Base-by-base conservation (phyloP, 306 rosid genomes). In the Corylus avellana region DNA sequence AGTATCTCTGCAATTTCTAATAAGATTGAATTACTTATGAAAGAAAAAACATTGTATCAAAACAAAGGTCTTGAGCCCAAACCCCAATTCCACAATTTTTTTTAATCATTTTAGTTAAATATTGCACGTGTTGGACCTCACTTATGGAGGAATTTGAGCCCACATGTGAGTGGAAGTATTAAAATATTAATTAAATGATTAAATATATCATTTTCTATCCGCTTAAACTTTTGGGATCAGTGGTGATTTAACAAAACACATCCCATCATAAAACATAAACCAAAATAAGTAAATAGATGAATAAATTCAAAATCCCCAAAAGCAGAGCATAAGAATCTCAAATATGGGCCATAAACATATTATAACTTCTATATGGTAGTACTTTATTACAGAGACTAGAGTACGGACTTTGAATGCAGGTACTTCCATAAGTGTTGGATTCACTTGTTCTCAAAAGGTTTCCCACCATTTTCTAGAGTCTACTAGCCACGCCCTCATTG, bases 211-310 rank as follows among this genome's bases (percentile, higher is more conserved):
- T 42, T 42, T 42, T 42, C 8, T 6, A 42, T 42, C 46, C 1
- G 7, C 8, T 42, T 5, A 42, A 42, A 42, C 46, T 42, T 42
- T 5, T 42, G 46, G 46, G 0, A 42, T 42, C 1, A 42, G 46
- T 6, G 46, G 7, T 42, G 46, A 6, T 42, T 42, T 6, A 42
- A 42, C 46, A 6, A 10, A 64, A 64, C 46, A 64, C 11, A 8
- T 64, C 12, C 22, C 18, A 64, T 35, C 22, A 64, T 64, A 32
- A 58, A 75, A 42, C 78, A 56, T 75, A 58, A 59, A 59, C 64
- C 13, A 20, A 42, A 22, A 46, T 37, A 64, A 64, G 20, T 22
- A 64, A 17, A 64, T 32, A 44, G 49, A 75, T 59, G 18, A 74
- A 55, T 37, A 16, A 20, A 59, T 75, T 58, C 55, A 22, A 57